These are phyloP conservation scores for Aspergillus egyptiacus DNA, from an alignment of 495 filamentous ascomycete genomes.

Conservation along the genomic window DNA sequence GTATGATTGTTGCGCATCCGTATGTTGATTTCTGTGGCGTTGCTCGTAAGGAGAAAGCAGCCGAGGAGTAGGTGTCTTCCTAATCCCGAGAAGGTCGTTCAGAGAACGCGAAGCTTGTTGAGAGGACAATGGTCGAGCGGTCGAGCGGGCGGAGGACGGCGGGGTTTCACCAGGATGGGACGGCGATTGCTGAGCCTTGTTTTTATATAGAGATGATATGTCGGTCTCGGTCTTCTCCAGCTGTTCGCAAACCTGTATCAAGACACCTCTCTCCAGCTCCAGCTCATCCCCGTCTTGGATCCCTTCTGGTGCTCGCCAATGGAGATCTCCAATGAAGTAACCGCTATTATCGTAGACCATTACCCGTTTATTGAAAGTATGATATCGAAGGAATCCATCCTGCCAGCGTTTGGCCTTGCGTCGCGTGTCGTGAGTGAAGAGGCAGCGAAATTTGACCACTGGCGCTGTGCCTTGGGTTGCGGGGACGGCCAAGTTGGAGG, in stretches of 20 bases:
- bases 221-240: conserved; percentile 71
- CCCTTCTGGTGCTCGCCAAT: conserved; percentile 63
- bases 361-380: conserved; percentile 84
- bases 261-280: conserved; percentile 65
- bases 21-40: conserved; percentile 18
- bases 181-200: conserved; percentile 28
- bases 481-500: conserved; percentile 28
- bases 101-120: conserved; percentile 44
- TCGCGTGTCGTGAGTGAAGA: conserved; percentile 78
- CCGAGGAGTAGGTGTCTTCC: conserved; percentile 43
- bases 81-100: conserved; percentile 53
- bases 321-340: conserved; percentile 77
- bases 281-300: conserved; percentile 76
- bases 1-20: conserved; percentile 19
- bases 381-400: conserved; percentile 80
- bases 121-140: conserved; percentile 26
- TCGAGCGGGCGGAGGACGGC: conserved; percentile 15
- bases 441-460: conserved; percentile 73
- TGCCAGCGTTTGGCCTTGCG: conserved; percentile 90
- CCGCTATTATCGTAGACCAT: conserved; percentile 84
- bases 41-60: conserved; percentile 47
- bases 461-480: conserved; percentile 60
- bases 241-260: conserved; percentile 74
- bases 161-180: conserved; percentile 11
- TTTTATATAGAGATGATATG: conserved; percentile 64